Base-by-base conservation (phyloP, 2,329 filamentous ascomycete genomes). In the Aspergillus sojae region DNA sequence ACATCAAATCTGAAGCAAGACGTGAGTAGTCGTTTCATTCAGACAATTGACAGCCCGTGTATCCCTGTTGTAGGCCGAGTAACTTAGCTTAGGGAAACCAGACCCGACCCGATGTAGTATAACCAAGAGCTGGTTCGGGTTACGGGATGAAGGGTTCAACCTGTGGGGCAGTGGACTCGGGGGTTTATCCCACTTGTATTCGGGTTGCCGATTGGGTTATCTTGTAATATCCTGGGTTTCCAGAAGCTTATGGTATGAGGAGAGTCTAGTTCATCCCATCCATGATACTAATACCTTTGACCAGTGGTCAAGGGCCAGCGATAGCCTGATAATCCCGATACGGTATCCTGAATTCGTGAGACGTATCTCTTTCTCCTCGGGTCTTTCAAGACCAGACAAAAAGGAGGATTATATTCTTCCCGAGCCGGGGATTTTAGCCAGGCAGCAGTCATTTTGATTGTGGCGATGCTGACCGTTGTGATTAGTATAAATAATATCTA, bases 401-500 rank as follows among this genome's bases (percentile, higher is more conserved):
- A 16, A 9, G 45, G 14, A 48, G 45, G 45, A 26, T 48, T 48
- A 48, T 26, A 14, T 48, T 48, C 45, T 26, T 48, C 12, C 21
- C 0, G 21, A 28, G 23, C 28, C 12, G 45, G 12, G 12, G 23
- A 7, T 30, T 50, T 26, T 32, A 32, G 28, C 26, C 48, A 52
- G 48, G 48, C 48, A 52, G 21, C 48, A 14, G 19, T n/a, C 28
- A 52, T 52, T 52, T 14, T 7, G 28, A 52, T 19, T 52, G 66
- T 68, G 66, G 66, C 66, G 41, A 67, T 59, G 55, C 36, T 36
- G 58, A 46, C 28, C 14, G 39, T 55, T 50, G 19, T 28, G 16
- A 50, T 50, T 48, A 50, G 23, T 50, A 50, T 16, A 16, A 28
- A 30, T 50, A 28, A 10, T 19, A 16, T 50, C 12, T 11, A 52